These are phyloP conservation scores for Colletotrichum simmondsii DNA, from an alignment of 2,329 filamentous ascomycete genomes.

Conservation along the genomic window DNA sequence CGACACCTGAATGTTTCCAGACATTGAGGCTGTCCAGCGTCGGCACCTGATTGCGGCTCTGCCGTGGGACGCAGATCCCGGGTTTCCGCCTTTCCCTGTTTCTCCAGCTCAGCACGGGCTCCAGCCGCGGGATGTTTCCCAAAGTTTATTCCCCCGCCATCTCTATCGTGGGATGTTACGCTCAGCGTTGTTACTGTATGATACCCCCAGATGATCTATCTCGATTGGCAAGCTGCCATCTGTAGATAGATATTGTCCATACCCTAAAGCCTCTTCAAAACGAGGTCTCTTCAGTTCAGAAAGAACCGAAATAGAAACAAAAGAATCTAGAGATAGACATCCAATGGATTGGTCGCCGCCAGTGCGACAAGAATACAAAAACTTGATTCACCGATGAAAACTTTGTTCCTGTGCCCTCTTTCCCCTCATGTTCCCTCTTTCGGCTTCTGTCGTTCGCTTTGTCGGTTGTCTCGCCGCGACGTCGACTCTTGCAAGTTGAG, in stretches of 20 bases:
- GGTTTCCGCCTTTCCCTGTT: neutral
- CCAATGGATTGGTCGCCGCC: neutral
- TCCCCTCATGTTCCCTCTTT: neutral
- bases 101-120: constrained; percentile 14
- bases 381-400: constrained; percentile 10
- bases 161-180: neutral
- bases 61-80: neutral
- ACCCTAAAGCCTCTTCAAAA: neutral
- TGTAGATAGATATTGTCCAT: neutral
- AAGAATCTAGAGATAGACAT: neutral
- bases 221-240: constrained; percentile 5
- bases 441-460: constrained; percentile 8
- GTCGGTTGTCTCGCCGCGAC: neutral
- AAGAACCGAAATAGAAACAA: neutral
- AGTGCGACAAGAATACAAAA: neutral
- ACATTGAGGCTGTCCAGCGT: neutral
- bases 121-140: constrained; percentile 19
- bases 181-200: constrained; percentile 21
- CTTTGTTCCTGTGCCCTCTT: constrained; percentile 1
- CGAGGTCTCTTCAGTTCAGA: neutral
- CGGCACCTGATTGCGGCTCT: constrained; percentile 22
- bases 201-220: constrained; percentile 24
- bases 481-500: neutral
- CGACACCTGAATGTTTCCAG: neutral
- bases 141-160: neutral